phyloP scores from a whole-genome alignment of 2,329 filamentous ascomycete genomes.

The Fonsecaea multimorphosa region DNA sequence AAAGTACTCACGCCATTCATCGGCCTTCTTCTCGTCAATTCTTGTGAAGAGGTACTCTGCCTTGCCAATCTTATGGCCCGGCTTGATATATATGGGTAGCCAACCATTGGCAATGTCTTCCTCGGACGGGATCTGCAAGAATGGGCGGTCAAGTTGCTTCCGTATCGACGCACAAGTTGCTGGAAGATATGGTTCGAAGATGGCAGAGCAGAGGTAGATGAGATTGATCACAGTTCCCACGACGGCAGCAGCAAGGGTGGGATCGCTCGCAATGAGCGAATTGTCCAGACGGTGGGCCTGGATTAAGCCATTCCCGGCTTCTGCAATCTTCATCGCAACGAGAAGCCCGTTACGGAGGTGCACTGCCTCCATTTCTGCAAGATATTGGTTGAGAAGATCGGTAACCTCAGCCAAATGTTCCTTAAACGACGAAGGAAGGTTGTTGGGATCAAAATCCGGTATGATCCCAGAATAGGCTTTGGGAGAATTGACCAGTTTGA shows the following conservation, averaged over 20 bases:
- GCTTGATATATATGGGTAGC: conserved; percentile 64
- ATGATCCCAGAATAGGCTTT: conserved; percentile 73
- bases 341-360: conserved; percentile 63
- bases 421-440: conserved; percentile 49
- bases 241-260: conserved; percentile 64
- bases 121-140: conserved; percentile 65
- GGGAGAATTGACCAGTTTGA: conserved; percentile 74
- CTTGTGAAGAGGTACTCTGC: conserved; percentile 80
- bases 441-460: conserved; percentile 60
- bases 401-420: conserved; percentile 56
- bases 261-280: conserved; percentile 64
- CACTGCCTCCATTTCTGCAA: conserved; percentile 64
- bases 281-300: conserved; percentile 69
- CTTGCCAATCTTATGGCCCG: conserved; percentile 81
- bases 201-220: conserved; percentile 77
- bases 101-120: conserved; percentile 63
- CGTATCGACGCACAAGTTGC: conserved; percentile 77
- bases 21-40: conserved; percentile 80
- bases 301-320: conserved; percentile 64
- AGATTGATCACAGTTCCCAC: conserved; percentile 84
- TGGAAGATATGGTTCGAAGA: conserved; percentile 86
- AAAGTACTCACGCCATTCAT: conserved; percentile 80
- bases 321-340: conserved; percentile 63
- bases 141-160: conserved; percentile 70
- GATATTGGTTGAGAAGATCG: conserved; percentile 60